Percentiles rank a stretch among this genome's conserved stretches.
These are phyloP conservation scores for Mortierella sp. DNA, from an alignment of 371 early-diverging fungal genomes.

Conservation along the genomic window DNA sequence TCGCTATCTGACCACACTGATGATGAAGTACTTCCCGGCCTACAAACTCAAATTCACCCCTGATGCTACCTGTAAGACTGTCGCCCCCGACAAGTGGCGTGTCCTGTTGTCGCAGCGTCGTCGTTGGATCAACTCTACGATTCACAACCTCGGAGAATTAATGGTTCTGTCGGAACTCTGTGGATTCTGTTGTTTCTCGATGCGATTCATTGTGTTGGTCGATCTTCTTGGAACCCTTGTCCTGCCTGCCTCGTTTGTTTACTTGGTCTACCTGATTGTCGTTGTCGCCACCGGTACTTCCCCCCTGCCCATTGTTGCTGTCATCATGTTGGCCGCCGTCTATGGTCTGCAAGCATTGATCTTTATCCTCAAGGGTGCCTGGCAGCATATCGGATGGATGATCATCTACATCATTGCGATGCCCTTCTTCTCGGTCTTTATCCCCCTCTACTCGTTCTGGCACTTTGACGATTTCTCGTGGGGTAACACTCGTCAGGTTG, in stretches of 20 bases:
- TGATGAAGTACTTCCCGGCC: slow-evolving; percentile 98
- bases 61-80: slow-evolving; percentile 96
- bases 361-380: slow-evolving; percentile 87
- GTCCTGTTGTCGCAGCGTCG: slow-evolving; percentile 97
- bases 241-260: slow-evolving; percentile 94
- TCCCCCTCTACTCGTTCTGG: slow-evolving; percentile 95
- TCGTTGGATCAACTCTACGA: slow-evolving; percentile 99
- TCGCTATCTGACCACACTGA: slow-evolving; percentile 96
- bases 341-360: slow-evolving; percentile 91
- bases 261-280: slow-evolving; percentile 81
- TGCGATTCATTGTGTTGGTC: slow-evolving; percentile 97
- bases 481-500: slow-evolving; percentile 96
- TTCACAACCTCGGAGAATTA: slow-evolving; percentile 96
- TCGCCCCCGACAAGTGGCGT: slow-evolving; percentile 95
- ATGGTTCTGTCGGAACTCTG: slow-evolving; percentile 91
- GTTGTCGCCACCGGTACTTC: slow-evolving; percentile 36
- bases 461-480: slow-evolving; percentile 98
- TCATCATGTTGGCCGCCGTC: slow-evolving; percentile 75
- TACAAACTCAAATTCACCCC: slow-evolving; percentile 97
- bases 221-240: slow-evolving; percentile 95
- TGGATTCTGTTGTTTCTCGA: slow-evolving; percentile 99
- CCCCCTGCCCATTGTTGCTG: slow-evolving; percentile 44
- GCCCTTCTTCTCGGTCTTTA: slow-evolving; percentile 86
- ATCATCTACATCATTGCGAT: slow-evolving; percentile 89
- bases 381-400: slow-evolving; percentile 98